Base-by-base conservation (phyloP, 768 basidiomycete species). In the Arthromyces matolae region DNA sequence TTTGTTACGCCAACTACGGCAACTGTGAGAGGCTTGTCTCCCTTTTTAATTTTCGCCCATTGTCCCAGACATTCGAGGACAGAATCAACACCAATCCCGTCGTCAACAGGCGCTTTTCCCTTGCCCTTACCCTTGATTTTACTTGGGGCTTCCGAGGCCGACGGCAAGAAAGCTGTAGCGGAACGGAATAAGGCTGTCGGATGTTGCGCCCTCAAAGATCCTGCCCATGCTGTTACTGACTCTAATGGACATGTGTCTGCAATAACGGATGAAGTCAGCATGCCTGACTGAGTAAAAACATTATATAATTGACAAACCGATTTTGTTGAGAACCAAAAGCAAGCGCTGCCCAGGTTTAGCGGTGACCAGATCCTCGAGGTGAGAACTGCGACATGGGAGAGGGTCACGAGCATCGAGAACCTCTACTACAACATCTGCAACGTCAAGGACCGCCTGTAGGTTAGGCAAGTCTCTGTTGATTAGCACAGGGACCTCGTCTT, bases 321-420 rank as follows among this genome's bases (percentile, higher is more conserved):
- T 85, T 72, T 96, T 96, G 65, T 87, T 94, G 45, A 96, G 64
- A 14, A 94, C 71, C n/a, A 93, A 65, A 16, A 85, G 56, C 10
- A 86, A 66, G 63, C 65, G 72, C 58, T 76, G 76, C 50, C 64
- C 77, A 49, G 58, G 49, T 52, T 66, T 66, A 16, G 61, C 69
- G 28, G 65, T 64, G 16, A 69, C 65, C 39, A 84, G 63, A 18
- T 75, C 66, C 61, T 93, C 89, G 41, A 91, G 47, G 49, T 76
- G 73, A 25, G 63, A 61, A 57, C 85, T 89, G 42, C 91, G 75
- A 60, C 78, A 83, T 16, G 86, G 72, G 9, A 79, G 62, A 9
- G 93, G 92, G 62, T 95, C 93, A 39, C 91, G 76, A 2, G 85
- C 87, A 61, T 95, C 93, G 35, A 95, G 73, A 12, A 95, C 79